These are phyloP conservation scores for Mortierella sp. DNA, from an alignment of 371 early-diverging fungal genomes.

Conservation along the genomic window DNA sequence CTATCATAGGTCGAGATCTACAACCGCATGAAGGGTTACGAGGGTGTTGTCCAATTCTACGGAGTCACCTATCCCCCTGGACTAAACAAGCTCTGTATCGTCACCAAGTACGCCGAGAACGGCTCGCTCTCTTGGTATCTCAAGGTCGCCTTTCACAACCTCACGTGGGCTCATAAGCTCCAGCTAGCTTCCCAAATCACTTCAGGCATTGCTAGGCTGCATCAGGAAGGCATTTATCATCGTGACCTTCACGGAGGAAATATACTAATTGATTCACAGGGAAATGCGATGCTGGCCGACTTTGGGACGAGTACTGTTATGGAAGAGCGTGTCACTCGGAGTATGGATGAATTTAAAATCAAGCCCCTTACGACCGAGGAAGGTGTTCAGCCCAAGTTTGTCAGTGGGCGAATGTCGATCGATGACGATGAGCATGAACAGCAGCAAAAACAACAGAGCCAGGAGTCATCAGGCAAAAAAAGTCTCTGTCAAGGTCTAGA, in stretches of 20 bases:
- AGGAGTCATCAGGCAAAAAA: background rate
- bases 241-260: constrained; percentile 40
- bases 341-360: constrained; percentile 19
- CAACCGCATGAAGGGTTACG: constrained; percentile 18
- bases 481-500: background rate
- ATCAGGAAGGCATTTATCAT: constrained; percentile 43
- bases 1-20: constrained; percentile 30
- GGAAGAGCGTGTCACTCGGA: constrained; percentile 14
- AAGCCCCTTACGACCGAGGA: constrained; percentile 12
- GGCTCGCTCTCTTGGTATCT: constrained; percentile 32
- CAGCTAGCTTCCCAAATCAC: constrained; percentile 34
- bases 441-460: background rate
- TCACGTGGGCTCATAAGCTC: constrained; percentile 39
- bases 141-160: constrained; percentile 14
- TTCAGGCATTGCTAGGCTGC: constrained; percentile 20
- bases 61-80: constrained; percentile 33
- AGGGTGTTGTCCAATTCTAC: constrained; percentile 29
- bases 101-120: constrained; percentile 33
- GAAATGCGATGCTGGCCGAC: constrained; percentile 47
- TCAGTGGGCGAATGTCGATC: background rate
- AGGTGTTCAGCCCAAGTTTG: constrained; percentile 19
- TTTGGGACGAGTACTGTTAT: constrained; percentile 31
- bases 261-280: constrained; percentile 34
- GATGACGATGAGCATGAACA: background rate
- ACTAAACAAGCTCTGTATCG: constrained; percentile 28